These are phyloP conservation scores for Leptodermis oblonga DNA, from an alignment of 257 asterid species.

Conservation along the genomic window DNA sequence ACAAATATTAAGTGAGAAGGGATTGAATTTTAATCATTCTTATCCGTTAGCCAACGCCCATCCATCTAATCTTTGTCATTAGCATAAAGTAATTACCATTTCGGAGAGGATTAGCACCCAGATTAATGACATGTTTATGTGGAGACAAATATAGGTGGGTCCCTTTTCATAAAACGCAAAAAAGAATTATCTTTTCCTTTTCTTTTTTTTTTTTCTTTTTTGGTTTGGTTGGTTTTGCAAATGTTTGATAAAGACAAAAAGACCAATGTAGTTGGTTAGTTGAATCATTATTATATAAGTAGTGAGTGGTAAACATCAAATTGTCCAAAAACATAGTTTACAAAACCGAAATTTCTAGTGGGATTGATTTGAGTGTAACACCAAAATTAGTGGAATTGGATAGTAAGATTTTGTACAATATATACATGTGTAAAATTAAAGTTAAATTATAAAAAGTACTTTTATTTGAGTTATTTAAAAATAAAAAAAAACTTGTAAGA, in stretches of 20 bases:
- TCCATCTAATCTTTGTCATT: conserved; percentile 25
- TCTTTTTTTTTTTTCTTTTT: not conserved
- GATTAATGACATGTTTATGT: conserved; percentile 4
- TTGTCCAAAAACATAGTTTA: not conserved
- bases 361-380: no score
- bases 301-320: not conserved
- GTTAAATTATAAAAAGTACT: no score
- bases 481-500: no score
- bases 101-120: not conserved
- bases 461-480: no score
- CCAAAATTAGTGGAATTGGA: no score
- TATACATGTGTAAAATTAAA: no score
- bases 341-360: no score
- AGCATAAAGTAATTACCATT: not conserved
- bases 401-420: no score
- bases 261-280: not conserved
- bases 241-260: not conserved
- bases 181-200: no score
- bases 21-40: conserved; percentile 15
- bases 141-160: conserved; percentile 10
- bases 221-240: no score
- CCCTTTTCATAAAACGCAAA: not conserved
- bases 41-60: conserved; percentile 18
- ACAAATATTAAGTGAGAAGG: not conserved
- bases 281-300: not conserved